phyloP scores from a whole-genome alignment of 176 grass and related monocot species.

The Musa acuminata region DNA sequence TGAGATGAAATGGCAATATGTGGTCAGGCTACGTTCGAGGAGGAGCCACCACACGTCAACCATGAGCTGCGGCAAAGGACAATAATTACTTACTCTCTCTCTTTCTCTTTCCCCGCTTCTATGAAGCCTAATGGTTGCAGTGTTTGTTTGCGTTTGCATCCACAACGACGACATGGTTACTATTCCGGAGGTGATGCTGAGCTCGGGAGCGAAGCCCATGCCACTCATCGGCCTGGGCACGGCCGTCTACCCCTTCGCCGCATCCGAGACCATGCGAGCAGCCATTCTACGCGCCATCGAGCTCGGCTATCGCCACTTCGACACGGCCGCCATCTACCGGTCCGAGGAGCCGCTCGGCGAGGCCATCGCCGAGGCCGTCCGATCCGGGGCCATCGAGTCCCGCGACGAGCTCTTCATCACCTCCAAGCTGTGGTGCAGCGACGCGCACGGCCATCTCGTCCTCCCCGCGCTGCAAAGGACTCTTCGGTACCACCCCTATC shows the following conservation, averaged over 20 bases:
- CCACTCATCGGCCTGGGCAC: slow-evolving; percentile 36
- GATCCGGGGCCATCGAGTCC: slow-evolving; percentile 24
- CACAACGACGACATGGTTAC: not conserved
- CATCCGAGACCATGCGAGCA: slow-evolving; percentile 15
- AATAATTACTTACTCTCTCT: no score
- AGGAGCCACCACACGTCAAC: no score
- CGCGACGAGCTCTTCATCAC: slow-evolving; percentile 48
- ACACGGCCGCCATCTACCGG: slow-evolving; percentile 36
- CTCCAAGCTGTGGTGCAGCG: slow-evolving; percentile 41
- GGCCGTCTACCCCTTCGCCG: slow-evolving; percentile 11
- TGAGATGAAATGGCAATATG: no score
- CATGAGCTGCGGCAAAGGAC: no score
- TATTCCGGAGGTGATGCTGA: not conserved
- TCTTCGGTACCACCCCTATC: not conserved
- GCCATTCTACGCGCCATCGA: slow-evolving; percentile 14
- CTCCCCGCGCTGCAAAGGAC: not conserved
- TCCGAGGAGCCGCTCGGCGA: slow-evolving; percentile 40
- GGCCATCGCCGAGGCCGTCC: slow-evolving; percentile 32
- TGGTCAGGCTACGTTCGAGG: no score
- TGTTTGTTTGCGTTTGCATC: not conserved
- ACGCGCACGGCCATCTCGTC: slow-evolving; percentile 21
- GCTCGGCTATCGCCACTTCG: slow-evolving; percentile 41
- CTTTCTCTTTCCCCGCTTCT: no score
- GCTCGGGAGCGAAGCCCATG: not conserved
- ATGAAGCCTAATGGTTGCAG: no score